Conservation (phyloP, 805 yeast genomes). For the Starmera dryadoides region DNA sequence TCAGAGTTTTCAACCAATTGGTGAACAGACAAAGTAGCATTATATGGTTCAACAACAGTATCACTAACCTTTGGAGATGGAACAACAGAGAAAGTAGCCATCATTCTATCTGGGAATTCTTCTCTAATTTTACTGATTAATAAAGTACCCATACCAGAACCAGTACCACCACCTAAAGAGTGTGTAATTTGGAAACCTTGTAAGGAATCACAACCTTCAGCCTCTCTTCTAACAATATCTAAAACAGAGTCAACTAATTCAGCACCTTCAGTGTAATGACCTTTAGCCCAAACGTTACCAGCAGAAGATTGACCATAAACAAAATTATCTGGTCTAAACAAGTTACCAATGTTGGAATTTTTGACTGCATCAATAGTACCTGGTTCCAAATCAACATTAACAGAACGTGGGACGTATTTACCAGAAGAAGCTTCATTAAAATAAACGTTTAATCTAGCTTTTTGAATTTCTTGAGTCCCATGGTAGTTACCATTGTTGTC, state of each 20-base stretch:
- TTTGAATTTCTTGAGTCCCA: slow-evolving; percentile 48
- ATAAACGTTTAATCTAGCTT: slow-evolving; percentile 93
- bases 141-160: slow-evolving; percentile 95
- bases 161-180: slow-evolving; percentile 99
- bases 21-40: slow-evolving; percentile 94
- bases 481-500: slow-evolving; percentile 70
- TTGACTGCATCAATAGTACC: slow-evolving; percentile 96
- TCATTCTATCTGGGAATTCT: slow-evolving; percentile 95
- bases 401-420: slow-evolving; percentile 95
- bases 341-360: slow-evolving; percentile 82
- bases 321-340: slow-evolving; percentile 97
- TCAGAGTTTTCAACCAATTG: slow-evolving; percentile 97
- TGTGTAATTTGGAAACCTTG: slow-evolving; percentile 97
- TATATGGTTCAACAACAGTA: slow-evolving; percentile 97
- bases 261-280: slow-evolving; percentile 97
- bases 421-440: slow-evolving; percentile 94
- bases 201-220: slow-evolving; percentile 94
- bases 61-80: slow-evolving; percentile 98
- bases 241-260: slow-evolving; percentile 89
- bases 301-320: slow-evolving; percentile 98
- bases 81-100: slow-evolving; percentile 95
- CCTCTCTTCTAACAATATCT: slow-evolving; percentile 92
- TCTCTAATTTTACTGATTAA: slow-evolving; percentile 85
- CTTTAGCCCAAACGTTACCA: slow-evolving; percentile 97
- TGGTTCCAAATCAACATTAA: slow-evolving; percentile 96